These are phyloP conservation scores for Rhodotorula taiwanensis DNA, from an alignment of 768 basidiomycete species.

Conservation along the genomic window DNA sequence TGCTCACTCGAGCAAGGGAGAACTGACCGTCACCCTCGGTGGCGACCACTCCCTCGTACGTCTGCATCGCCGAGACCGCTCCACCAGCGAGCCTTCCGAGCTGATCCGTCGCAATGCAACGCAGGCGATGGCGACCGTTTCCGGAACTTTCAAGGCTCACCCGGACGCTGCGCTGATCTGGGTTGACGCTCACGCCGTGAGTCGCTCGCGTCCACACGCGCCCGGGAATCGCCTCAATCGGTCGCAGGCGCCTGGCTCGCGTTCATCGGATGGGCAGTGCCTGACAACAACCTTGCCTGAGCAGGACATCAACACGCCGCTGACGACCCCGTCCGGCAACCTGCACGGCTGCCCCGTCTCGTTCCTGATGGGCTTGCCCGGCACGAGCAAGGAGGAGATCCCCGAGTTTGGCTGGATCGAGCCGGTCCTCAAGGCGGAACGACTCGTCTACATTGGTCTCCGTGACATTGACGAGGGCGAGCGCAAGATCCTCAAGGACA, in stretches of 20 bases:
- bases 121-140: constrained; percentile 86
- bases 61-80: too few relatives aligned
- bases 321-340: constrained; percentile 74
- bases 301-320: constrained; percentile 82
- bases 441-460: constrained; percentile 92
- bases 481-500: constrained; percentile 71
- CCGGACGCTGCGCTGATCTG: constrained; percentile 71
- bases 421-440: constrained; percentile 60
- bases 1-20: constrained; percentile 65
- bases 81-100: too few relatives aligned
- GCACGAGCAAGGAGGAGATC: constrained; percentile 44
- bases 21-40: constrained; percentile 81
- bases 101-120: not conserved
- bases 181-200: constrained; percentile 70
- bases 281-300: not conserved
- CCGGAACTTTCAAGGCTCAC: constrained; percentile 62
- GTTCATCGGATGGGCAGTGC: not conserved
- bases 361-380: constrained; percentile 64
- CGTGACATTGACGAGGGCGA: constrained; percentile 87
- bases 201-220: not conserved
- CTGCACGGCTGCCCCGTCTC: constrained; percentile 98
- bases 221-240: too few relatives aligned
- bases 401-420: constrained; percentile 48
- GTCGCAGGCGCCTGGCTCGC: too few relatives aligned
- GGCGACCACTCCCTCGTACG: constrained; percentile 90